phyloP scores from a whole-genome alignment of 108 stramenopile species.

The Chaetoceros muelleri region DNA sequence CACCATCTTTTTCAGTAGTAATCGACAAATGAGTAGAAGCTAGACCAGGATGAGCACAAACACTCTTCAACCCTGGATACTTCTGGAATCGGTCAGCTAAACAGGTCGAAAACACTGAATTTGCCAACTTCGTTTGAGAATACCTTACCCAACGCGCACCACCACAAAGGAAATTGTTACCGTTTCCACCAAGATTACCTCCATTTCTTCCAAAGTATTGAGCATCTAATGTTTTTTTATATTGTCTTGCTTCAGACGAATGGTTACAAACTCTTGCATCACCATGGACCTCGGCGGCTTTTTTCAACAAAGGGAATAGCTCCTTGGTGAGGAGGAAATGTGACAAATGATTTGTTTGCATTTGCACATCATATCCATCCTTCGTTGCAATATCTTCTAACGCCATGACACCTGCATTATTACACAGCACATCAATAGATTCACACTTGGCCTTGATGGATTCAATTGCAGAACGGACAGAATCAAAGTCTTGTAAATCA shows the following conservation, averaged over 20 bases:
- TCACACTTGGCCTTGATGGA: constrained; percentile 21
- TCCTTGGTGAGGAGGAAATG: constrained; percentile 51
- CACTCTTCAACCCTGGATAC: constrained; percentile 25
- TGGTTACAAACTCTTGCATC: constrained; percentile 43
- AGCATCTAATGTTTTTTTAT: constrained; percentile 18
- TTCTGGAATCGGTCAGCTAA: constrained; percentile 27
- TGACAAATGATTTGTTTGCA: constrained; percentile 47
- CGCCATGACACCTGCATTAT: constrained; percentile 60
- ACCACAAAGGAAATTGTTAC: constrained; percentile 12
- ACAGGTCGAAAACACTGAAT: constrained; percentile 39
- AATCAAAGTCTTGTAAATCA: constrained; percentile 30
- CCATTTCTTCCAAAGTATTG: constrained; percentile 38
- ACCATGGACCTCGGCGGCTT: constrained; percentile 22
- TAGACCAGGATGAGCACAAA: constrained; percentile 9
- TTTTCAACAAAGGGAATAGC: constrained; percentile 31
- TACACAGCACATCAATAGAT: constrained; percentile 32
- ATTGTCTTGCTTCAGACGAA: constrained; percentile 15
- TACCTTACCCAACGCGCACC: constrained; percentile 35
- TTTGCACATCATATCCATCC: constrained; percentile 57
- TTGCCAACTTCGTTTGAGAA: constrained; percentile 50
- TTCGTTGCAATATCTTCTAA: constrained; percentile 22
- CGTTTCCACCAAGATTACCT: constrained; percentile 35
- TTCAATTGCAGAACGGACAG: constrained; percentile 22
- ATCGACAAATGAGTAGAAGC: constrained; percentile 8
- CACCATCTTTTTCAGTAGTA: constrained; percentile 4